phyloP scores from a whole-genome alignment of 805 yeast genomes.

The Danielozyma ontarioensis region DNA sequence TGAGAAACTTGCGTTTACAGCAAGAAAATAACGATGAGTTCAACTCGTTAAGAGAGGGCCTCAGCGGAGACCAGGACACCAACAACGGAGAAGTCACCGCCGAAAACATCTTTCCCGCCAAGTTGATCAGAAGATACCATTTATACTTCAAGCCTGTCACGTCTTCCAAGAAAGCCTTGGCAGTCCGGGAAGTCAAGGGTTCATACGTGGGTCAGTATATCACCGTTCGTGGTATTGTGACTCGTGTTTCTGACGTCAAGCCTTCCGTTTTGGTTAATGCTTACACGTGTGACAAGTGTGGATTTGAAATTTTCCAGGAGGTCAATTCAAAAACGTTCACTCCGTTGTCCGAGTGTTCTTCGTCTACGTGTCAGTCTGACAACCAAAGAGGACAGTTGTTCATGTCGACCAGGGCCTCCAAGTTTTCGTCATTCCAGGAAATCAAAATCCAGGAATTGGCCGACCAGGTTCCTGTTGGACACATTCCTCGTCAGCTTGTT shows the following conservation, averaged over 20 bases:
- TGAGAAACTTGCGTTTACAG: conserved; percentile 70
- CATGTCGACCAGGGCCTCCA: conserved; percentile 93
- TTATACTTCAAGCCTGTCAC: conserved; percentile 82
- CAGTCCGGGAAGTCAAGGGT: conserved; percentile 90
- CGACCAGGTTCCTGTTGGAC: conserved; percentile 96
- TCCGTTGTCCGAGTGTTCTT: conserved; percentile 85
- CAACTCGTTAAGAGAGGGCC: conserved; percentile 35
- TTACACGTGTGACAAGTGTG: conserved; percentile 96
- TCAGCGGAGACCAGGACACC: conserved; percentile 14
- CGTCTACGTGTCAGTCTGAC: conserved; percentile 72
- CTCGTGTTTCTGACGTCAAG: conserved; percentile 93
- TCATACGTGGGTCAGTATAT: conserved; percentile 77
- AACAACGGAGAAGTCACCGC: conserved; percentile 17
- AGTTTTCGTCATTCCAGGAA: conserved; percentile 92
- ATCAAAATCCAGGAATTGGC: conserved; percentile 92
- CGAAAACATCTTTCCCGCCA: conserved; percentile 71
- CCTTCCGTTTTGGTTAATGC: conserved; percentile 90
- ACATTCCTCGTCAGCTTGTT: conserved; percentile 83
- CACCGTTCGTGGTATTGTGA: conserved; percentile 90
- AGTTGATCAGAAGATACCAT: conserved; percentile 79
- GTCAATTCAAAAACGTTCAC: conserved; percentile 78
- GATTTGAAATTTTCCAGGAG: conserved; percentile 94
- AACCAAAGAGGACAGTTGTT: conserved; percentile 83
- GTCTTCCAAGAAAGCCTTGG: conserved; percentile 50
- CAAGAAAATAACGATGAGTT: conserved; percentile 64